A percentile compares a stretch with the other conserved stretches of the same genome.
Conservation (phyloP, 78 protist genomes). For the Planoprotostelium fungivorum region DNA sequence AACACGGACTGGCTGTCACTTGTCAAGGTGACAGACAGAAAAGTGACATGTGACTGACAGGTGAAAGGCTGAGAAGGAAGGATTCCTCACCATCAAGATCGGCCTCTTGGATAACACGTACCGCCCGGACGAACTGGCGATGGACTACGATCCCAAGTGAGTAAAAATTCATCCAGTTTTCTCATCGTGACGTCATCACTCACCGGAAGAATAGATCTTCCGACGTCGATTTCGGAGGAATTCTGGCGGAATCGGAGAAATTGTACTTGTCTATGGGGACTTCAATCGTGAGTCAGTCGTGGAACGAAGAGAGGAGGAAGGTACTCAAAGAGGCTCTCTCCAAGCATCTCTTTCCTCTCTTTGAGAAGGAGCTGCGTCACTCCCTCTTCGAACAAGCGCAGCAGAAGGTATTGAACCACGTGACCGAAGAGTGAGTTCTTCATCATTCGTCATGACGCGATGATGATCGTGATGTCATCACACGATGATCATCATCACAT, state of each 20-base stretch:
- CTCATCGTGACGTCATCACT: too few relatives aligned
- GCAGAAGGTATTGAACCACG: neutral
- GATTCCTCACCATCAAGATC: slow-evolving; percentile 37
- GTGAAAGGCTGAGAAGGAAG: slow-evolving; percentile 38
- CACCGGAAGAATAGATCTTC: neutral
- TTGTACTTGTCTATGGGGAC: slow-evolving; percentile 31
- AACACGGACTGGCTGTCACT: slow-evolving; percentile 36
- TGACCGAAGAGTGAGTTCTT: neutral
- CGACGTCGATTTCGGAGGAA: slow-evolving; percentile 8
- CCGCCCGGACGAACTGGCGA: neutral
- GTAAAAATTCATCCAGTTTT: too few relatives aligned
- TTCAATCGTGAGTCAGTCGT: slow-evolving; percentile 24
- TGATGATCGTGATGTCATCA: too few relatives aligned
- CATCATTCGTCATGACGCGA: neutral
- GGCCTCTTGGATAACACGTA: slow-evolving; percentile 15
- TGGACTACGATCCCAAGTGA: neutral
- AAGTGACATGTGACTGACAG: neutral
- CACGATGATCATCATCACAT: too few relatives aligned
- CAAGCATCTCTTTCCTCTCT: slow-evolving; percentile 33
- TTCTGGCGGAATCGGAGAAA: slow-evolving; percentile 28
- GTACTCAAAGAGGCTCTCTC: slow-evolving; percentile 29
- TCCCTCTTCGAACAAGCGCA: slow-evolving; percentile 21
- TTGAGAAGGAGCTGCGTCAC: slow-evolving; percentile 48
- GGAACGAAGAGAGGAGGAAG: slow-evolving; percentile 43
- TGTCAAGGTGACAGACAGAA: slow-evolving; percentile 6